Evolutionary conservation across 2,329 filamentous ascomycete species (phyloP), one percentile per base, ranked within the genome.

Genomic region (Hypoxylon sp.): DNA sequence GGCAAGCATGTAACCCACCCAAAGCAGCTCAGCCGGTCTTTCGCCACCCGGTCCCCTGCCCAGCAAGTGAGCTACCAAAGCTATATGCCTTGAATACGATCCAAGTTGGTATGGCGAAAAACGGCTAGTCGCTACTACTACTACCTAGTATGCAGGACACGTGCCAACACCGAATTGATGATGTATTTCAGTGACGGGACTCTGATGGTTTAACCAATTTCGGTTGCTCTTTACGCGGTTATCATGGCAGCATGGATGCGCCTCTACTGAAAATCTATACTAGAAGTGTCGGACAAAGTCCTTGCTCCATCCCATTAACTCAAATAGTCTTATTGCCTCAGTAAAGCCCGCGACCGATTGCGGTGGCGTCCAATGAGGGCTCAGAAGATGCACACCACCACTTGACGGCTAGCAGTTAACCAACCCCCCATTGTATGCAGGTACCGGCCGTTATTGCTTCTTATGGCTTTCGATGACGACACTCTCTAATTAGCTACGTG

Each of bases 371-470:
- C 56, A 62, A 67, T 67, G 41, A 59, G 58, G 13, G 19, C 2
- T 7, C 21, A 19, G 49, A 41, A 23, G 34, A 48, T 30, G 17
- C 30, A 55, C n/a, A 43, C 32, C 48, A 36, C 43, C 17, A 19
- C 45, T 34, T 25, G 46, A 52, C 32, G 45, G 30, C 46, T 64
- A 62, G 53, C 58, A 55, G 67, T 65, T 67, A 30, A 65, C 59
- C 30, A 64, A 50, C 61, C 58, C 61, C 58, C 45, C 62, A 56
- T 53, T 65, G 25, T 68, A 75, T 75, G 74, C 73, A 75, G 74
- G 74, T 75, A 75, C 73, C 71, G 65, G 63, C 68, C 60, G 51
- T 71, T 56, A 51, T 67, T 55, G 63, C 60, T 67, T 68, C 60
- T 61, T 63, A 19, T 56, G 65, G 64, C 60, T 56, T 46, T 72